A percentile compares a stretch with the other conserved stretches of the same genome.
Conservation (phyloP, 257 asterid species). For the Ophiorrhiza pumila region DNA sequence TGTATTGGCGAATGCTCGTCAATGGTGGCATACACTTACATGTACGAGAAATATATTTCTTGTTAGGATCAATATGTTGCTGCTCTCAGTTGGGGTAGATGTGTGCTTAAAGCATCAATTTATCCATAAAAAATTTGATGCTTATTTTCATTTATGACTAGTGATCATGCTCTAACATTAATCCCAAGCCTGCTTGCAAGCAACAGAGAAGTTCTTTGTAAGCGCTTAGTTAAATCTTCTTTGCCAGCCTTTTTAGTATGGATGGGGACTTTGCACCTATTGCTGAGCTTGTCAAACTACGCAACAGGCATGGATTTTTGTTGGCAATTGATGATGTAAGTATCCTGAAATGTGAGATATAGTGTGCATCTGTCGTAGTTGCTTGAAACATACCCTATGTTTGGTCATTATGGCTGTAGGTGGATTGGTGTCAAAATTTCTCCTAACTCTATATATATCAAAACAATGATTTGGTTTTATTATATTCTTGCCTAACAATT, state of each 20-base stretch:
- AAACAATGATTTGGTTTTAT: not conserved
- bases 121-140: not conserved
- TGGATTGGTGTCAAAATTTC: not conserved
- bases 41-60: not conserved
- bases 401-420: not conserved
- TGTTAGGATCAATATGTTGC: not conserved
- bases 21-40: not conserved
- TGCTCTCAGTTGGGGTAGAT: not conserved
- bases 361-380: not conserved
- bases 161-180: not conserved
- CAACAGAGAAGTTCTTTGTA: not conserved
- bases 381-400: not conserved
- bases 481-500: not conserved
- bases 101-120: not conserved
- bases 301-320: constrained; percentile 84
- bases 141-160: not conserved
- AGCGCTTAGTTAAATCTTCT: constrained; percentile 10
- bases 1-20: not conserved
- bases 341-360: constrained; percentile 18
- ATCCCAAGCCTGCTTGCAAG: not conserved
- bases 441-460: not conserved
- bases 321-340: constrained; percentile 96
- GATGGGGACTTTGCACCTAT: constrained; percentile 99
- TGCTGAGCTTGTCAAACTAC: constrained; percentile 76
- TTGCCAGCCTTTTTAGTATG: constrained; percentile 90